Evolutionary conservation across 75 land plant genomes (phyloP).

Genomic region (Adiantum capillusveneris): DNA sequence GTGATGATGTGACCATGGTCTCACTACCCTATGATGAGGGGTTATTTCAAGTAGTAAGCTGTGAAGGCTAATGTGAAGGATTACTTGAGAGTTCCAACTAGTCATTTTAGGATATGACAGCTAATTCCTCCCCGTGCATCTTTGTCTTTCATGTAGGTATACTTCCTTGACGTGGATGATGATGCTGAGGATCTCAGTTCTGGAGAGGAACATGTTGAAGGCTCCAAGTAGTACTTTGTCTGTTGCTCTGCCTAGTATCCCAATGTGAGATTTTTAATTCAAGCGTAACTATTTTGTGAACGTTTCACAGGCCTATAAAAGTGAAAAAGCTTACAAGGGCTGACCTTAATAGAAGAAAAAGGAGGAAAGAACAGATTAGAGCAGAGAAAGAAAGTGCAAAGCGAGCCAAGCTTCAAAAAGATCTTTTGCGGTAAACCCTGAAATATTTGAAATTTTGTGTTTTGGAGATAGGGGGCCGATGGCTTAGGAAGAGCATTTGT

Average conservation of each 20-base stretch:
- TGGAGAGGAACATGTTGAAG: not conserved
- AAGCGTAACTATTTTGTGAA: not conserved
- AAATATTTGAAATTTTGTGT: no score
- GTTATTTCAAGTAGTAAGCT: no score
- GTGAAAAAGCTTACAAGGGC: constrained; percentile 72
- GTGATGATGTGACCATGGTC: no score
- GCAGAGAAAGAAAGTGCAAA: constrained; percentile 47
- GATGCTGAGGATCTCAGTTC: constrained; percentile 21
- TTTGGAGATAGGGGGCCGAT: no score
- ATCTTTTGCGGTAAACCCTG: constrained; percentile 46
- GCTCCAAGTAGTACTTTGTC: not conserved
- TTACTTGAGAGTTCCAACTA: no score
- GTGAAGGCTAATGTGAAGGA: no score
- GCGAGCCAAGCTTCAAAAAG: constrained; percentile 36
- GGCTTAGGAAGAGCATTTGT: not conserved
- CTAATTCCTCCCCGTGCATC: no score
- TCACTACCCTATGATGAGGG: no score
- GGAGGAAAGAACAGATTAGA: constrained; percentile 49
- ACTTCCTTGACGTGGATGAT: constrained; percentile 64
- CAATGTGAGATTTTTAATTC: not conserved
- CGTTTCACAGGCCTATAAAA: constrained; percentile 44
- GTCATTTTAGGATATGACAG: no score
- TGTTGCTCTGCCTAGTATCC: not conserved
- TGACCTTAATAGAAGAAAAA: constrained; percentile 57
- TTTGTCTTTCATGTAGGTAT: constrained; percentile 38